Base-by-base conservation (phyloP, 306 rosid genomes). In the Hippophae gyantsensis region DNA sequence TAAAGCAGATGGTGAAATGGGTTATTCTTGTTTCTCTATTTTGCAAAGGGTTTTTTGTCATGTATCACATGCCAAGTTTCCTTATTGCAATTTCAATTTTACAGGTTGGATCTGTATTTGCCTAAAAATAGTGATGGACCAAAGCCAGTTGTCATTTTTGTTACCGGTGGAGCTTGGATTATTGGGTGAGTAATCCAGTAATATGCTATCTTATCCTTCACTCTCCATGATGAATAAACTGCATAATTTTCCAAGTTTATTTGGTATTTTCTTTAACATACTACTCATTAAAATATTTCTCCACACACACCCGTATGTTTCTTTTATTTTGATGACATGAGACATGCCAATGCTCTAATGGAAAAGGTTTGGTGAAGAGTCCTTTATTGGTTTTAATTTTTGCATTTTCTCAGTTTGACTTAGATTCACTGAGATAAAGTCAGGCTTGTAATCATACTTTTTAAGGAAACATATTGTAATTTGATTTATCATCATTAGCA, bases 101-200 rank as follows among this genome's bases (percentile, higher is more conserved):
- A 12, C 82, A 93, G 99, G 73, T 82, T 93, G 86, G 99, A 93
- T 80, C 75, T 93, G 32, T 88, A 78, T 86, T 68, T 88, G 18
- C 97, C 99, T 10, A 58, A 48, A 47, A 77, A 82, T 62, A 57
- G 53, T 62, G 69, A 64, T 18, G 63, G 73, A 73, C 79, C 80
- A 52, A 86, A 80, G 82, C 97, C 97, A 25, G 95, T 93, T 67
- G 80, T 88, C 66, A 83, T 93, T 71, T 93, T 93, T 69, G 99
- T 93, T 61, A 93, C 97, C 5, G 97, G 99, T 54, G 99, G 99
- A 76, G 99, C 99, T 53, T 93, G 99, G 99, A 93, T 93, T 68
- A 93, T 88, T 58, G 99, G 99, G 99, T 93, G 60, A 75, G 90
- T 78, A 60, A 47, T 64, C 62, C 27, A 49, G 68, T 64, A 61